Evolutionary conservation across 495 filamentous ascomycete genomes (phyloP).

Genomic region (Chaetomium cochliodes): DNA sequence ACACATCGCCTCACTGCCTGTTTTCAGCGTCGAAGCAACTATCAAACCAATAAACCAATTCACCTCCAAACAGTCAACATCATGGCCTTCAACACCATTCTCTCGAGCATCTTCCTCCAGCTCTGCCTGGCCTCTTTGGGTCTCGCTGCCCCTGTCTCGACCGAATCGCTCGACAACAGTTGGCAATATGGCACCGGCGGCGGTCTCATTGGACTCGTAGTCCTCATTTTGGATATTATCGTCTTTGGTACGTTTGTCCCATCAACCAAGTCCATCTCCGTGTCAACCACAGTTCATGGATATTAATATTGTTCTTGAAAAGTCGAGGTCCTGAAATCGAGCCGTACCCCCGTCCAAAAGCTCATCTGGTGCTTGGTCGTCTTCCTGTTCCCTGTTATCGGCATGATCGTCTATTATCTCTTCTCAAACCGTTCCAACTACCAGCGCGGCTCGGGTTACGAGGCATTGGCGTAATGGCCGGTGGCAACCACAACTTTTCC

Average conservation of each 20-base stretch:
- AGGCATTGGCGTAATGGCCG: conserved; percentile 39
- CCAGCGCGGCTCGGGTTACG: conserved; percentile 43
- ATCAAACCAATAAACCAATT: background rate
- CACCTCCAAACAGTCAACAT: background rate
- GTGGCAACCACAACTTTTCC: background rate
- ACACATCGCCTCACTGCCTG: too few relatives aligned
- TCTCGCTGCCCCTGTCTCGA: conserved; percentile 34
- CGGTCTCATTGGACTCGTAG: conserved; percentile 49
- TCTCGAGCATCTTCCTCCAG: conserved; percentile 42
- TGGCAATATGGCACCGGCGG: conserved; percentile 50
- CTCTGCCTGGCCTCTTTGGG: conserved; percentile 43
- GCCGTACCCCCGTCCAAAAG: conserved; percentile 47
- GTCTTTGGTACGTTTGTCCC: conserved; percentile 42
- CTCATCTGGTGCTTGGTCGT: conserved; percentile 51
- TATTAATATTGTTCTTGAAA: background rate
- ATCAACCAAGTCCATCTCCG: background rate
- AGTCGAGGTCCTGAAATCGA: conserved; percentile 56
- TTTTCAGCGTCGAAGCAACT: background rate
- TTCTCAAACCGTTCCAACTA: conserved; percentile 53
- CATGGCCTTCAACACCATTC: conserved; percentile 16
- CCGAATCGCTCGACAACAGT: conserved; percentile 27
- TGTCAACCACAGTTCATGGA: background rate
- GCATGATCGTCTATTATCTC: conserved; percentile 51
- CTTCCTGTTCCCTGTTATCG: conserved; percentile 53
- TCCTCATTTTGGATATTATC: conserved; percentile 52